phyloP scores from a whole-genome alignment of 768 basidiomycete genomes.

The Postia placenta region DNA sequence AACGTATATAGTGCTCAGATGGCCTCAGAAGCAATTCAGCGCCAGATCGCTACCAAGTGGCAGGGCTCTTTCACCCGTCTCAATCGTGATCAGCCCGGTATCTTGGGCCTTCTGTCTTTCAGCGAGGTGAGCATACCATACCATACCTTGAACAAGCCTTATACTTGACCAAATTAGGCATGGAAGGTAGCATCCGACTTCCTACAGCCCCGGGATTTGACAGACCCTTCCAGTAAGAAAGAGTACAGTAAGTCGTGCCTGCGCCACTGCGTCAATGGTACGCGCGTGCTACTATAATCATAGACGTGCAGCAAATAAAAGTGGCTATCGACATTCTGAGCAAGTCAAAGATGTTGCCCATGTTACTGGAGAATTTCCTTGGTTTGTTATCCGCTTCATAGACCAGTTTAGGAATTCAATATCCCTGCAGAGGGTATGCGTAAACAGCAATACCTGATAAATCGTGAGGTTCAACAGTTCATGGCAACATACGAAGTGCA shows the following conservation, averaged over 20 bases:
- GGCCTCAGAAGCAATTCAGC: constrained; percentile 16
- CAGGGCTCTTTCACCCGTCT: constrained; percentile 22
- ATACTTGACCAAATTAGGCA: constrained; percentile 36
- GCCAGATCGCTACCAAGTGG: constrained; percentile 22
- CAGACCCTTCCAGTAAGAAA: constrained; percentile 26
- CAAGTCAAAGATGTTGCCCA: constrained; percentile 52
- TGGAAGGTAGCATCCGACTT: constrained; percentile 52
- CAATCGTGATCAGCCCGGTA: constrained; percentile 24
- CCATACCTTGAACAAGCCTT: background rate
- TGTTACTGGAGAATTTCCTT: constrained; percentile 65
- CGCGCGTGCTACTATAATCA: constrained; percentile 1
- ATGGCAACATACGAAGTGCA: constrained; percentile 61
- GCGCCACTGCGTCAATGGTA: too few species aligned
- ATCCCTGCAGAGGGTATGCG: constrained; percentile 52
- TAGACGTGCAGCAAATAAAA: constrained; percentile 45
- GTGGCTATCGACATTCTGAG: constrained; percentile 55
- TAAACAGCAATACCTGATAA: constrained; percentile 50
- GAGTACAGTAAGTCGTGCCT: constrained; percentile 24
- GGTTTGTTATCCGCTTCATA: constrained; percentile 35
- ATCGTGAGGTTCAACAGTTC: constrained; percentile 49
- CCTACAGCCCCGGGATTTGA: constrained; percentile 50
- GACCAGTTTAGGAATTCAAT: background rate
- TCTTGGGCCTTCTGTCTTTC: constrained; percentile 38
- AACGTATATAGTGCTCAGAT: too few species aligned
- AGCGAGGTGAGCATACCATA: constrained; percentile 40